These are phyloP conservation scores for Pholiota adiposa DNA, from an alignment of 1,284 basidiomycete genomes.

Conservation along the genomic window DNA sequence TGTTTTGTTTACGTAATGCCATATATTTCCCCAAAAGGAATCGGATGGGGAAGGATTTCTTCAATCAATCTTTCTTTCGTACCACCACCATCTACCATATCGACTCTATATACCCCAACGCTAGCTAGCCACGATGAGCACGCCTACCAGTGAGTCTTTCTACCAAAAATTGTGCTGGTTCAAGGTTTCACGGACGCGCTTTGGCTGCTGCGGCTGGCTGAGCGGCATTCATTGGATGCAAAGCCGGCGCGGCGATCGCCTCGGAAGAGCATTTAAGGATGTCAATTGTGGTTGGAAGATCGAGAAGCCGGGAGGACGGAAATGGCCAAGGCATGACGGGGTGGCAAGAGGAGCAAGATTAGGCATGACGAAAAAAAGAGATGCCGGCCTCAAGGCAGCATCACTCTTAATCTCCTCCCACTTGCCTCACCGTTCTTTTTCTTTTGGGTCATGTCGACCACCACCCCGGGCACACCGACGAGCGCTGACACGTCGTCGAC, in stretches of 20 bases:
- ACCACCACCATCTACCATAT: not conserved
- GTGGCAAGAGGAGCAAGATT: not conserved
- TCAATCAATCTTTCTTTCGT: not conserved
- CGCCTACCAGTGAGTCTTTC: not conserved
- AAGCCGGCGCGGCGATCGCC: not conserved
- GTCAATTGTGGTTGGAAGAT: slow-evolving; percentile 6
- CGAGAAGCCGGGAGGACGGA: slow-evolving; percentile 5
- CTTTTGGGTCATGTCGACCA: not conserved
- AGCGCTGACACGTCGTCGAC: not conserved
- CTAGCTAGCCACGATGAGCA: not conserved
- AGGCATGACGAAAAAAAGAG: slow-evolving; percentile 4
- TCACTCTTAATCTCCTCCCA: not conserved
- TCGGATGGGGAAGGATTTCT: too few species aligned
- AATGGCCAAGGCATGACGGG: slow-evolving; percentile 1
- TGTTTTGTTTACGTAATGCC: too few species aligned
- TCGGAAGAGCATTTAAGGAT: not conserved
- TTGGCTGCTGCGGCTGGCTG: not conserved
- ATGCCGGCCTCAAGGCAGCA: not conserved
- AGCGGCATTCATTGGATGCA: not conserved
- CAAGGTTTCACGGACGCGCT: not conserved
- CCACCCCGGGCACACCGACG: not conserved
- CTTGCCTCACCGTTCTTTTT: not conserved
- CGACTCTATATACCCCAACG: not conserved
- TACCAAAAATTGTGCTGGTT: not conserved
- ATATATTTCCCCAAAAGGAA: too few species aligned